Evolutionary conservation across 257 asterid species (phyloP).

Genomic region (Scutellaria minor): DNA sequence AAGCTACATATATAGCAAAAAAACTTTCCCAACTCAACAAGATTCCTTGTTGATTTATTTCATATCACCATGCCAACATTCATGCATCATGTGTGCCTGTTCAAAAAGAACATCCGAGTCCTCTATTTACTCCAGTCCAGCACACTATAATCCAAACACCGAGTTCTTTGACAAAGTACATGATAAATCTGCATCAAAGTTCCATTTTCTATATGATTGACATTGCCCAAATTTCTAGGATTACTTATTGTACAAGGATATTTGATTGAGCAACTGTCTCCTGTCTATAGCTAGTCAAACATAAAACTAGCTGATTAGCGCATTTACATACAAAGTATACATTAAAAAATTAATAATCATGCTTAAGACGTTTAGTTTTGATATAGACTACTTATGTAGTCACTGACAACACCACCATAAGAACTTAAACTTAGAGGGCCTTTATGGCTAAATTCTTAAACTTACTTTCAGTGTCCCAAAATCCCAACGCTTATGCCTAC

Average conservation of each 20-base stretch:
- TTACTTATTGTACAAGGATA: not conserved
- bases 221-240: not conserved
- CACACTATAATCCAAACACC: not conserved
- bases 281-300: not conserved
- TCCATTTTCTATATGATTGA: not conserved
- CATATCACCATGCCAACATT: not conserved
- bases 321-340: not conserved
- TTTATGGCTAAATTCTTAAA: constrained; percentile 17
- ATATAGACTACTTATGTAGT: not conserved
- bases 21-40: not conserved
- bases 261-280: constrained; percentile 13
- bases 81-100: constrained; percentile 1
- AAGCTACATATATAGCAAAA: constrained; percentile 36
- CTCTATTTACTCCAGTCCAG: not conserved
- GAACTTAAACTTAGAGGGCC: not conserved
- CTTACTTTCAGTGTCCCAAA: not conserved
- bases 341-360: not conserved
- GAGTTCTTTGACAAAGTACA: not conserved
- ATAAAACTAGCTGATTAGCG: not conserved
- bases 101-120: not conserved
- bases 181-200: not conserved
- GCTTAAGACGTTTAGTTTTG: not conserved
- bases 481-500: constrained; percentile 6
- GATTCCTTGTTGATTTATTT: constrained; percentile 23
- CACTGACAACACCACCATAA: not conserved